phyloP scores from a whole-genome alignment of 2,329 filamentous ascomycete genomes.

The Talaromyces sp. region DNA sequence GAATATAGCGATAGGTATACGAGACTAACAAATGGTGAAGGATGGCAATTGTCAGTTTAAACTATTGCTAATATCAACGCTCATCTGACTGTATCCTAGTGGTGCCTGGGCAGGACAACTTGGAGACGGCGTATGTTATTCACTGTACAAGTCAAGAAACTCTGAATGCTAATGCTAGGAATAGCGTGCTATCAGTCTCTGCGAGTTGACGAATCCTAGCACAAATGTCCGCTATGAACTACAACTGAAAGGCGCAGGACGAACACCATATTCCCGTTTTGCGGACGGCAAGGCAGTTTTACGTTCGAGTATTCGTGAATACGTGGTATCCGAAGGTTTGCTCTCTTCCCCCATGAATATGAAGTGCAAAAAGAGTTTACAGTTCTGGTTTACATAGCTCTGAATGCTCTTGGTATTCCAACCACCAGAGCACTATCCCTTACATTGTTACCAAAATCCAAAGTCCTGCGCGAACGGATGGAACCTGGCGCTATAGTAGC shows the following conservation, averaged over 20 bases:
- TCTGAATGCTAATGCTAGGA: constrained; percentile 1
- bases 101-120: constrained; percentile 94
- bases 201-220: constrained; percentile 73
- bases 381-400: constrained; percentile 31
- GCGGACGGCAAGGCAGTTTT: constrained; percentile 94
- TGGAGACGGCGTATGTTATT: constrained; percentile 64
- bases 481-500: constrained; percentile 92
- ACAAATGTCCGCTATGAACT: constrained; percentile 77
- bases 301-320: constrained; percentile 88
- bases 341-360: not conserved
- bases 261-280: constrained; percentile 92
- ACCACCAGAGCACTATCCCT: constrained; percentile 81
- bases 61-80: not conserved
- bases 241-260: constrained; percentile 88
- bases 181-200: constrained; percentile 79
- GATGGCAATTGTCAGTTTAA: constrained; percentile 47
- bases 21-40: constrained; percentile 20
- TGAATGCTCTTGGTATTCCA: constrained; percentile 80
- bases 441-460: constrained; percentile 66
- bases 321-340: constrained; percentile 76
- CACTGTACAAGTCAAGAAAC: not conserved
- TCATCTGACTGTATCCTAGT: constrained; percentile 23
- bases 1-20: not conserved
- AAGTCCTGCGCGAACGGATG: constrained; percentile 69
- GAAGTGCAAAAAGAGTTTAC: not conserved